A percentile compares a stretch with the other conserved stretches of the same genome.
Conservation (phyloP, 108 stramenopile genomes). For the Epithemia pelagica region DNA sequence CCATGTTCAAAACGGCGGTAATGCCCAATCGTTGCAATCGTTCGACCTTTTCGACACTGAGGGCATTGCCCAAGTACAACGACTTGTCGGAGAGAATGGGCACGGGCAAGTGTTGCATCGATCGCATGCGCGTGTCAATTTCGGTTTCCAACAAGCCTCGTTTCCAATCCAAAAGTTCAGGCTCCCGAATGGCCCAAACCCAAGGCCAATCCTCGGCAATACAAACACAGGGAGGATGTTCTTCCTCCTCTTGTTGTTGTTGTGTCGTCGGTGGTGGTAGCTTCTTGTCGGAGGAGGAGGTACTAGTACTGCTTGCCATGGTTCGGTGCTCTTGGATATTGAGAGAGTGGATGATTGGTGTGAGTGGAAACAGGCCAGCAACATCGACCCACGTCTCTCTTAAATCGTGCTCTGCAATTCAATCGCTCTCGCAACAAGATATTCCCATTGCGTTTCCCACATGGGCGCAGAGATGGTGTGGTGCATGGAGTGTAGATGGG, state of each 20-base stretch:
- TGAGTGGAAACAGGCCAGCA: no score
- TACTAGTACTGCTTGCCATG: no score
- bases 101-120: not conserved
- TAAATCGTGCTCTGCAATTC: no score
- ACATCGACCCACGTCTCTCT: no score
- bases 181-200: constrained; percentile 14
- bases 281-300: no score
- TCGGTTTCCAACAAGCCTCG: not conserved
- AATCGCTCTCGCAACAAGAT: no score
- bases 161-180: constrained; percentile 5
- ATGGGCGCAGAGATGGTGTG: no score
- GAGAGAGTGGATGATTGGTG: no score
- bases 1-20: constrained; percentile 13
- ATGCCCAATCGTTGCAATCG: constrained; percentile 11
- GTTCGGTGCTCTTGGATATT: no score
- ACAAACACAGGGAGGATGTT: not conserved
- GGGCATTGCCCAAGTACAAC: constrained; percentile 3
- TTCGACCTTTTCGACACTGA: constrained; percentile 1
- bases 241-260: not conserved
- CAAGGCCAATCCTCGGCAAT: constrained; percentile 13
- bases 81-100: not conserved
- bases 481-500: no score
- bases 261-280: no score
- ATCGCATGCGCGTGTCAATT: not conserved
- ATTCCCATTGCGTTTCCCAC: no score